Evolutionary conservation across 164 flowering plant genomes (phyloP).

Genomic region (Vitis rotundifolia): DNA sequence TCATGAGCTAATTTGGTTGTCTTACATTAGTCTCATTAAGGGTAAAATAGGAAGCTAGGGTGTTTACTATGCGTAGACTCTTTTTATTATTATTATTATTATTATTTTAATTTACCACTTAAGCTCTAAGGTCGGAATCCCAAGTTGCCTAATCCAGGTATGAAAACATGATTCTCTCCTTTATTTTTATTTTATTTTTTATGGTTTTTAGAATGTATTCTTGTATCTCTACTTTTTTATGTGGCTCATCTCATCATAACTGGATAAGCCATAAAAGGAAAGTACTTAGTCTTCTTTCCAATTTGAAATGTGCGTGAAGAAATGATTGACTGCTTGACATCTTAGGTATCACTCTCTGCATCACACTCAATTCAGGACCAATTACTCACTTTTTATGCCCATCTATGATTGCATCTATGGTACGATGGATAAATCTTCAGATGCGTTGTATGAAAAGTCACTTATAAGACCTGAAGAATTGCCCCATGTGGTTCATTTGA

Average conservation of each 20-base stretch:
- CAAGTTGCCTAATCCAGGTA: not conserved
- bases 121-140: no score
- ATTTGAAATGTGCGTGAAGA: not conserved
- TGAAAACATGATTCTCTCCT: not conserved
- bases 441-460: constrained; percentile 40
- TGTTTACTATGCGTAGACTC: no score
- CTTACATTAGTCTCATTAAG: no score
- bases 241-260: no score
- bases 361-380: constrained; percentile 56
- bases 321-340: not conserved
- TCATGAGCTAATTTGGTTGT: no score
- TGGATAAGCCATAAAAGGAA: no score
- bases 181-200: no score
- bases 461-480: constrained; percentile 37
- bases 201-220: no score
- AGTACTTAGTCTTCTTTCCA: no score
- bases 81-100: not conserved
- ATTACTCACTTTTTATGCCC: constrained; percentile 58
- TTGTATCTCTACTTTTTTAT: no score
- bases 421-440: constrained; percentile 59
- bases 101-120: not conserved
- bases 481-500: constrained; percentile 66
- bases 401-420: constrained; percentile 56
- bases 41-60: no score
- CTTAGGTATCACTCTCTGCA: constrained; percentile 56